Percentiles rank a stretch among this genome's conserved stretches.
Evolutionary conservation across 306 rosid genomes (phyloP).

Genomic region (Quercus glauca): DNA sequence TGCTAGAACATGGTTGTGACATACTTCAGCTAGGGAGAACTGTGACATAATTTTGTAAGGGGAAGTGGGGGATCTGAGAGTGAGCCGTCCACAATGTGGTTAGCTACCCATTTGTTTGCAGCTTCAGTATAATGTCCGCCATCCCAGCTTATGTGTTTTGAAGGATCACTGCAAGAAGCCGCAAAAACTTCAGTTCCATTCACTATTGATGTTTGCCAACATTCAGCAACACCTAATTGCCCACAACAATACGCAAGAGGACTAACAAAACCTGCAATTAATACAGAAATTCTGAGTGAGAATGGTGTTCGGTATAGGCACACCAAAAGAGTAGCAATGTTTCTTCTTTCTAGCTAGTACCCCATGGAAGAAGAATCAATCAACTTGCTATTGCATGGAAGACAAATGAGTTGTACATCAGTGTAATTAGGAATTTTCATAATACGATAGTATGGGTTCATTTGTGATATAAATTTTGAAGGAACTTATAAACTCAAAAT

Average conservation of each 20-base stretch:
- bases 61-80: not conserved
- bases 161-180: slow-evolving; percentile 17
- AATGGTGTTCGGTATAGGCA: not conserved
- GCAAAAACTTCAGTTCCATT: slow-evolving; percentile 27
- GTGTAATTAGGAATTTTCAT: too few species aligned
- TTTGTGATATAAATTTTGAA: not conserved
- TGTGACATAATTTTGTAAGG: not conserved
- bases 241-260: slow-evolving; percentile 30
- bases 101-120: not conserved
- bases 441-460: not conserved
- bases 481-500: not conserved
- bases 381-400: too few species aligned
- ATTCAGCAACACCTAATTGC: not conserved
- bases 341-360: not conserved
- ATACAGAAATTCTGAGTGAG: not conserved
- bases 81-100: not conserved
- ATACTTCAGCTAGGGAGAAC: not conserved
- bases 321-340: not conserved
- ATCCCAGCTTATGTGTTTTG: slow-evolving; percentile 6
- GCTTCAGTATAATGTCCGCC: not conserved
- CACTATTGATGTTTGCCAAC: slow-evolving; percentile 13
- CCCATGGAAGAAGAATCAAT: not conserved
- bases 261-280: slow-evolving; percentile 22
- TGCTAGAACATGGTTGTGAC: too few species aligned
- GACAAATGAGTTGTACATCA: too few species aligned